Percentiles rank a stretch among this genome's conserved stretches.
Evolutionary conservation across 2,329 filamentous ascomycete genomes (phyloP).

Genomic region (Ophiostoma populinum): DNA sequence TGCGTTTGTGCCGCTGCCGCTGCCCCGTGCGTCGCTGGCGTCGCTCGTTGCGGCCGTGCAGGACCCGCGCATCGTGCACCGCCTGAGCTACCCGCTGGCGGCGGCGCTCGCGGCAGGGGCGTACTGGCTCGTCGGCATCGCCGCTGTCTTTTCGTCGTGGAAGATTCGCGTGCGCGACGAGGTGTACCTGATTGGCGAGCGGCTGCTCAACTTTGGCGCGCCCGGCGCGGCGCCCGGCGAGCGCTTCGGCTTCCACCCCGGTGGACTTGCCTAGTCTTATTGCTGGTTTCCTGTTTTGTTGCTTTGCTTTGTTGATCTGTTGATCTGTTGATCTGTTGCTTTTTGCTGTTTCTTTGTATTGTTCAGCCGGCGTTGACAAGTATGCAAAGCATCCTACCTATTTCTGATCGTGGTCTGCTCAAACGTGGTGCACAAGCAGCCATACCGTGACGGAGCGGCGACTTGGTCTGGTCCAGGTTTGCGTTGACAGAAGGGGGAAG

Average conservation of each 20-base stretch:
- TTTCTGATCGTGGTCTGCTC: too few species aligned
- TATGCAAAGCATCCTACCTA: too few species aligned
- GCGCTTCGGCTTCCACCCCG: not conserved
- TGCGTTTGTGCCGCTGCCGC: not conserved
- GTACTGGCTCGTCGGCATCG: conserved; percentile 31
- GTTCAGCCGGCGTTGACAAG: too few species aligned
- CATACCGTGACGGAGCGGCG: too few species aligned
- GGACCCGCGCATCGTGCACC: conserved; percentile 25
- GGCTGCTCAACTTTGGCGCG: conserved; percentile 76
- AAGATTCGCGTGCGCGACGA: conserved; percentile 74
- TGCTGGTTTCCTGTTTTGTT: not conserved
- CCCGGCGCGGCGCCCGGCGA: not conserved
- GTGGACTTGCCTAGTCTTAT: not conserved
- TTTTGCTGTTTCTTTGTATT: too few species aligned
- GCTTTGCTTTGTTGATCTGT: not conserved
- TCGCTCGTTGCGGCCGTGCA: not conserved
- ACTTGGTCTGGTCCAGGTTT: too few species aligned
- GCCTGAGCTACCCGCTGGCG: conserved; percentile 53
- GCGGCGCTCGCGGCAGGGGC: conserved; percentile 30
- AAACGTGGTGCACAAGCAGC: too few species aligned
- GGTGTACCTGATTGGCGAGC: conserved; percentile 87
- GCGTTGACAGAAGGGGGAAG: too few species aligned
- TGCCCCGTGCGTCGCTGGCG: conserved; percentile 1
- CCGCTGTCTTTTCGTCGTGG: conserved; percentile 55
- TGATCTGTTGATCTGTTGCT: too few species aligned